A percentile compares a stretch with the other conserved stretches of the same genome.
phyloP scores from a whole-genome alignment of 352 stramenopile species.

The Globisporangium takayamanum region DNA sequence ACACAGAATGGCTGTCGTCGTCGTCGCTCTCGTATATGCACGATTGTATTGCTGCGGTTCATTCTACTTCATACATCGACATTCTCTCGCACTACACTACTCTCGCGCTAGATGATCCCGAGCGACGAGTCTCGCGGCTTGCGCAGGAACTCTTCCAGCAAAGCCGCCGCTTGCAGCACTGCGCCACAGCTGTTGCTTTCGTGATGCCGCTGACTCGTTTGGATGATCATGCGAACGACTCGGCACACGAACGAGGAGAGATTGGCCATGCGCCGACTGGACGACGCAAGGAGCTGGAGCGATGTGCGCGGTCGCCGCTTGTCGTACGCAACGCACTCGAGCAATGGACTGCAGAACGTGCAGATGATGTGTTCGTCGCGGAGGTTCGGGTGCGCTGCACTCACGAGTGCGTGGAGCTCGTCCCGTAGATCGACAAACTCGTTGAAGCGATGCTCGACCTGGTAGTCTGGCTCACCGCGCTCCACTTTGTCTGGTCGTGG shows the following conservation, averaged over 20 bases:
- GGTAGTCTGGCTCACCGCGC: conserved; percentile 33
- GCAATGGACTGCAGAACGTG: background rate
- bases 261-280: background rate
- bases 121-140: conserved; percentile 1
- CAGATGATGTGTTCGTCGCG: background rate
- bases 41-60: no score
- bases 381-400: no score
- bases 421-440: conserved; percentile 26
- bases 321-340: background rate
- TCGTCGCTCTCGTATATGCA: background rate
- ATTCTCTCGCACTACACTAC: no score
- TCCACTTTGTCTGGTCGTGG: background rate
- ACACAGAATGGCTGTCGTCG: no score
- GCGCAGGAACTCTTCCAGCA: conserved; percentile 1
- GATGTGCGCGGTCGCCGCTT: background rate
- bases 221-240: background rate
- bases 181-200: background rate
- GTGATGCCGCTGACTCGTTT: background rate
- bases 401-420: background rate
- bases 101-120: conserved; percentile 1
- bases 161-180: background rate
- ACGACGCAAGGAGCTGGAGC: background rate
- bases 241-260: background rate
- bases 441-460: conserved; percentile 48
- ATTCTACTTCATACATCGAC: no score